Evolutionary conservation across 805 yeast genomes (phyloP), one percentile per base, ranked within the genome.

Genomic region (Candida odintsovae): DNA sequence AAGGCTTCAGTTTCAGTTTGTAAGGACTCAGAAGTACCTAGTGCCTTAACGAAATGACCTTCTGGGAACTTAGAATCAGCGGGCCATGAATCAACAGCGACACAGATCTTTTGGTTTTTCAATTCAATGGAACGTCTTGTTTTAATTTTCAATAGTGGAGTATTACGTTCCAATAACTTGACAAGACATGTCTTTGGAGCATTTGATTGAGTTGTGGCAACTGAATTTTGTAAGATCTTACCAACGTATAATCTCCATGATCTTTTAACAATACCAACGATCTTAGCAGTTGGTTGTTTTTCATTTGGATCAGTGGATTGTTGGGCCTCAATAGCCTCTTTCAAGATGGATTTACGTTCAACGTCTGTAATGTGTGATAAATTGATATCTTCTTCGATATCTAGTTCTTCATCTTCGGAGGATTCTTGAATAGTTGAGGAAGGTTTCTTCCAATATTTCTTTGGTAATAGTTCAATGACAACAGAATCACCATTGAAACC

Each of bases 201-300:
- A 53, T 84, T 82, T 15, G 86, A 77, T 16, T 66, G 62, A 43
- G 72, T 70, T 41, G 73, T 75, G 44, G 78, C 80, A 1, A 86
- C 84, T 2, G 95, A 83, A 33, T 82, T 75, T 38, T 89, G 84
- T 2, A 92, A 83, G 51, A 94, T 75, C 64, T 90, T 97, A 13
- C 99, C 99, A 35, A 94, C 99, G 61, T 90, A 94, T 54, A 83
- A 82, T 64, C 99, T 78, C 99, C 99, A 94, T 50, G 92, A 87
- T 66, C 99, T 78, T 67, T 88, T 84, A 38, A 82, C 71, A 22
- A 94, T 77, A 25, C 96, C 95, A 12, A 94, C 97, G 31, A 94
- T 86, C 54, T 80, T 79, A 3, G 95, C 98, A 0, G 99, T 92
- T n/a, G 98, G 99, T 60, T 86, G 90, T 20, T 83, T 64, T 52